Percentiles rank a stretch among this genome's conserved stretches.
Evolutionary conservation across 495 filamentous ascomycete genomes (phyloP).

Genomic region (Terfezia boudieri): DNA sequence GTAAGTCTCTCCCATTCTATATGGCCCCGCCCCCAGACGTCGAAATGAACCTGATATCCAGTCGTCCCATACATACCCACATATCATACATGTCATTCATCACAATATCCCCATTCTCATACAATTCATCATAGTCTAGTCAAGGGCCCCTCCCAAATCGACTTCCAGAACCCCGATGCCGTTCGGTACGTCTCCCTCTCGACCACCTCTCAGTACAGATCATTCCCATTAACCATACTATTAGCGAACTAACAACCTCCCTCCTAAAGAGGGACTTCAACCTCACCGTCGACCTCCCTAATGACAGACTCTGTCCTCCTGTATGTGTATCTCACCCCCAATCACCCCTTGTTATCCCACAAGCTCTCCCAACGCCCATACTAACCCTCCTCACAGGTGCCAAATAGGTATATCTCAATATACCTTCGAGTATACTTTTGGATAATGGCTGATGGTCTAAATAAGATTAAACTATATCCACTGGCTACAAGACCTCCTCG

Average conservation of each 20-base stretch:
- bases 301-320: constrained; percentile 60
- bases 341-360: neutral
- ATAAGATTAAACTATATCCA: constrained; percentile 56
- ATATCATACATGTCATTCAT: neutral
- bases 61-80: too few species aligned
- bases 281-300: constrained; percentile 28
- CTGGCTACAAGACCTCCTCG: constrained; percentile 71
- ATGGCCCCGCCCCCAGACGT: too few species aligned
- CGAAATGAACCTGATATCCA: too few species aligned
- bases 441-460: neutral
- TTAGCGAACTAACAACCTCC: constrained; percentile 46
- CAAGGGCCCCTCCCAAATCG: constrained; percentile 23
- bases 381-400: too few species aligned
- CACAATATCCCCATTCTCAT: neutral
- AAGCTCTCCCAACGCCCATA: neutral
- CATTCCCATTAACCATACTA: neutral
- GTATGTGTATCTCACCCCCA: constrained; percentile 21
- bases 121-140: constrained; percentile 2
- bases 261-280: constrained; percentile 56
- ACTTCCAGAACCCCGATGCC: constrained; percentile 61
- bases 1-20: neutral
- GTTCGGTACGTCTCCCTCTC: constrained; percentile 29
- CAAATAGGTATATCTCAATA: too few species aligned
- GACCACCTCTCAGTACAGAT: neutral
- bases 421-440: too few species aligned